phyloP scores from a whole-genome alignment of 331 rosid genomes.

The Telfairia occidentalis region DNA sequence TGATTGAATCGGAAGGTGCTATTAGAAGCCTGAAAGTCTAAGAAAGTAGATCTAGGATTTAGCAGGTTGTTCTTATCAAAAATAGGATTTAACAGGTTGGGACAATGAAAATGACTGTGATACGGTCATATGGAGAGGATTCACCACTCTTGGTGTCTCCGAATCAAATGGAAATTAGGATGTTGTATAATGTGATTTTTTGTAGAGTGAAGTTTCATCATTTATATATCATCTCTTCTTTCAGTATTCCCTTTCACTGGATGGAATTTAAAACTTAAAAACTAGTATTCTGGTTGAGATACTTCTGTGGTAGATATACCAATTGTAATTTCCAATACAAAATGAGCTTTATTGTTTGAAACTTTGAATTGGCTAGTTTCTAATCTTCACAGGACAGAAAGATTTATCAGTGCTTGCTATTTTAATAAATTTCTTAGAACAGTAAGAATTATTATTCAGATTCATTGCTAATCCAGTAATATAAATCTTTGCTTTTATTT shows the following conservation, averaged over 20 bases:
- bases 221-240: not conserved
- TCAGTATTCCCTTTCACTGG: not conserved
- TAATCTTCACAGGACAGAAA: not conserved
- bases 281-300: not conserved
- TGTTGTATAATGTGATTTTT: not conserved
- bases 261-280: not conserved
- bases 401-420: not conserved
- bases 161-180: not conserved
- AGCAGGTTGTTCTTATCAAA: too few species aligned
- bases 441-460: not conserved
- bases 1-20: not conserved
- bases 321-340: not conserved
- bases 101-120: not conserved
- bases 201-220: not conserved
- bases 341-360: not conserved
- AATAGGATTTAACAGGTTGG: not conserved
- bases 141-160: not conserved
- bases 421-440: not conserved
- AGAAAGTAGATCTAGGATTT: not conserved
- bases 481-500: slow-evolving; percentile 17
- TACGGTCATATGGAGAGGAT: not conserved
- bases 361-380: not conserved
- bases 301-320: not conserved
- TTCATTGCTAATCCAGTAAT: not conserved
- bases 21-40: not conserved